These are phyloP conservation scores for Gliomastix tumulicola DNA, from an alignment of 2,329 filamentous ascomycete genomes.

Conservation along the genomic window DNA sequence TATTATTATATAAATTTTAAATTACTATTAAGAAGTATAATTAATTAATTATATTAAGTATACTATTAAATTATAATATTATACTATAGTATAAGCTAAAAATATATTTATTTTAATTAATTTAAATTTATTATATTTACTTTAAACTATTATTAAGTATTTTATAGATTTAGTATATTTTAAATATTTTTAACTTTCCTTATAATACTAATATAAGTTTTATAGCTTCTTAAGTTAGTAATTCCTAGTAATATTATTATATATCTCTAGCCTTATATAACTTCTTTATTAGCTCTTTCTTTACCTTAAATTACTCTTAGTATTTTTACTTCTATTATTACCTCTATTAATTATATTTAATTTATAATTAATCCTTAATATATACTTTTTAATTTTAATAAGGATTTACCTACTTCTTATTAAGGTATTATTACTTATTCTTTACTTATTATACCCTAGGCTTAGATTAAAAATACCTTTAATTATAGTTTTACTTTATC, in stretches of 20 bases:
- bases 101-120: background rate
- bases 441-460: background rate
- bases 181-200: background rate
- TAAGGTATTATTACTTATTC: background rate
- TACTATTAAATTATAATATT: background rate
- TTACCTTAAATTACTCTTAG: background rate
- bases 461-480: background rate
- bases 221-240: background rate
- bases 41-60: background rate
- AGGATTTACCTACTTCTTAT: background rate
- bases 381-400: background rate
- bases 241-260: background rate
- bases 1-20: conserved; percentile 1
- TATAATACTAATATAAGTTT: background rate
- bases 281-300: background rate
- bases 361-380: background rate
- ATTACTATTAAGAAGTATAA: background rate
- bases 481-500: background rate
- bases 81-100: background rate
- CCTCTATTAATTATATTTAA: background rate
- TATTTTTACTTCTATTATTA: background rate
- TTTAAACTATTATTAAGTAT: conserved; percentile 1
- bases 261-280: background rate
- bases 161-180: background rate
- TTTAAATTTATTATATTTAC: background rate